A percentile compares a stretch with the other conserved stretches of the same genome.
phyloP scores from a whole-genome alignment of 768 basidiomycete genomes.

The Leccinum uliginosum region DNA sequence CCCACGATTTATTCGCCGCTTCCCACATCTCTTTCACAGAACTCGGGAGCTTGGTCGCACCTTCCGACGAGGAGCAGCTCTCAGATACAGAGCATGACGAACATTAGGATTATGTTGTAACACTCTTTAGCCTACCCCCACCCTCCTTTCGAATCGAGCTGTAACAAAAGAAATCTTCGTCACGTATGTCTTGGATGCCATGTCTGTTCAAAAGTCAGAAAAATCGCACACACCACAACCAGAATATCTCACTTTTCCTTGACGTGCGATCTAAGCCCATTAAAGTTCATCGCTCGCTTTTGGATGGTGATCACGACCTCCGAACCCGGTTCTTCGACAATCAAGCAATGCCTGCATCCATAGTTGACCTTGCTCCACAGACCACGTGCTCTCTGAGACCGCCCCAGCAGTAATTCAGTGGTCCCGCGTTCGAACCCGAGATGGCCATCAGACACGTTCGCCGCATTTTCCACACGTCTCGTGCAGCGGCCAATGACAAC shows the following conservation, averaged over 20 bases:
- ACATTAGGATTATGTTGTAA: background rate
- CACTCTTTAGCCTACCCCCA: background rate
- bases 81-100: background rate
- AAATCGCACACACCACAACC: background rate
- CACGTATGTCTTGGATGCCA: constrained; percentile 39
- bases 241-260: constrained; percentile 47
- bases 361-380: constrained; percentile 37
- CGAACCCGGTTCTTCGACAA: background rate
- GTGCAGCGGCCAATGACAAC: constrained; percentile 13
- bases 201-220: constrained; percentile 39
- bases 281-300: constrained; percentile 39
- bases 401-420: constrained; percentile 15
- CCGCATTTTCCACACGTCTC: background rate
- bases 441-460: background rate
- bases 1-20: constrained; percentile 22
- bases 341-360: constrained; percentile 52
- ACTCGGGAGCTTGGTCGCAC: constrained; percentile 21
- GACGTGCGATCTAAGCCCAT: constrained; percentile 59
- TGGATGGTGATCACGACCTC: background rate
- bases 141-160: background rate
- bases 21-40: constrained; percentile 27
- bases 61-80: background rate
- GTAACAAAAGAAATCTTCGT: constrained; percentile 50
- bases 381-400: constrained; percentile 17
- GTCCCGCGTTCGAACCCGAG: constrained; percentile 25